Evolutionary conservation across 352 stramenopile species (phyloP).

Genomic region (Globisporangium radiosum): DNA sequence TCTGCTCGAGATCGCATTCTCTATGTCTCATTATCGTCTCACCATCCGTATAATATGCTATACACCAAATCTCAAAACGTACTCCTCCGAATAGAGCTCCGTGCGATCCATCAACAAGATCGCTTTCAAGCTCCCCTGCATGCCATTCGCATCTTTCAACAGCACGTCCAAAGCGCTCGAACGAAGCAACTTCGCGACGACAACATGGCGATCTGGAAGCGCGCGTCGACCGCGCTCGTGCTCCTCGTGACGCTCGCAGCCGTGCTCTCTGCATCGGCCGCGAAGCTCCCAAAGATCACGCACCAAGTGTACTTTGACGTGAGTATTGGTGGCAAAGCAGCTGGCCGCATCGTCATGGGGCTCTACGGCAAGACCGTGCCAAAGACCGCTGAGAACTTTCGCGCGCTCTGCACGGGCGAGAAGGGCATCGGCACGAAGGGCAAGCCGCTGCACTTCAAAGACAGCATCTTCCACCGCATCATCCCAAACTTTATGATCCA

Average conservation of each 20-base stretch:
- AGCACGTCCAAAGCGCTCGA: neutral
- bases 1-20: no score
- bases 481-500: slow-evolving; percentile 94
- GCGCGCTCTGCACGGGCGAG: slow-evolving; percentile 47
- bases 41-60: no score
- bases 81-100: no score
- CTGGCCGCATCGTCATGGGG: slow-evolving; percentile 79
- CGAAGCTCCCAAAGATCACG: slow-evolving; percentile 73
- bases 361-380: slow-evolving; percentile 82
- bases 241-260: slow-evolving; percentile 28
- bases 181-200: neutral
- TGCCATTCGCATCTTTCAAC: neutral
- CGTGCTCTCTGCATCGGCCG: slow-evolving; percentile 17
- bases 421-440: slow-evolving; percentile 33
- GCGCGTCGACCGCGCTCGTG: slow-evolving; percentile 28
- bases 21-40: no score
- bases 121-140: no score
- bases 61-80: no score
- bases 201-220: slow-evolving; percentile 47
- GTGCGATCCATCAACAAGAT: no score
- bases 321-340: slow-evolving; percentile 86
- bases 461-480: slow-evolving; percentile 70
- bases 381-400: slow-evolving; percentile 55
- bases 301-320: slow-evolving; percentile 96
- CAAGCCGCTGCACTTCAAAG: no score